Evolutionary conservation across 108 stramenopile genomes (phyloP).

Genomic region (Nitzschia palea): DNA sequence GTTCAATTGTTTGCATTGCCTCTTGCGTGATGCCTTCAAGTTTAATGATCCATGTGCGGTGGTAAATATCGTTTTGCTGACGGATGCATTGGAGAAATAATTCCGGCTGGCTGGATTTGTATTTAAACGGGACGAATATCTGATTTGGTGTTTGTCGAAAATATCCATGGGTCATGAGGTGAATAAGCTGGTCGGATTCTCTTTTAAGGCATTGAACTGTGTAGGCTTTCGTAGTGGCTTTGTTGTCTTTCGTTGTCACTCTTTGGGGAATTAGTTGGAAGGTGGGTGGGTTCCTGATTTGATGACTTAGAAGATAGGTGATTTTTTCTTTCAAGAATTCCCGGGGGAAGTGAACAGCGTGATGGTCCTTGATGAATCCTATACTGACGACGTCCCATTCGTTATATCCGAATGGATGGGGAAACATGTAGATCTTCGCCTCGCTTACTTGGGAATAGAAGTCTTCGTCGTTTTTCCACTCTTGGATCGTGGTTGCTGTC

Average conservation of each 20-base stretch:
- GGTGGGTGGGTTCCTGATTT: neutral
- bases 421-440: neutral
- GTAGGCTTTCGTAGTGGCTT: neutral
- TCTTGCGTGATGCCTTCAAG: neutral
- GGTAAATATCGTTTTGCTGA: neutral
- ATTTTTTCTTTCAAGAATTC: neutral
- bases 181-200: neutral
- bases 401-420: neutral
- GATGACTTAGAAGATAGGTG: neutral
- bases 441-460: too few species aligned
- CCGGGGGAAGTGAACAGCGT: neutral
- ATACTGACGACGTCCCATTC: neutral
- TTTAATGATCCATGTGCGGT: neutral
- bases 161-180: neutral
- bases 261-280: neutral
- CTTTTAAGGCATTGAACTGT: neutral
- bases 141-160: neutral
- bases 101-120: neutral
- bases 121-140: neutral
- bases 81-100: neutral
- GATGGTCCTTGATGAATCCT: neutral
- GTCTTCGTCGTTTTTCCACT: too few species aligned
- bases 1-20: neutral
- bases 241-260: neutral
- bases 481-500: too few species aligned